Evolutionary conservation across 2,329 filamentous ascomycete species (phyloP).

Genomic region (Aspergillus nomiae): DNA sequence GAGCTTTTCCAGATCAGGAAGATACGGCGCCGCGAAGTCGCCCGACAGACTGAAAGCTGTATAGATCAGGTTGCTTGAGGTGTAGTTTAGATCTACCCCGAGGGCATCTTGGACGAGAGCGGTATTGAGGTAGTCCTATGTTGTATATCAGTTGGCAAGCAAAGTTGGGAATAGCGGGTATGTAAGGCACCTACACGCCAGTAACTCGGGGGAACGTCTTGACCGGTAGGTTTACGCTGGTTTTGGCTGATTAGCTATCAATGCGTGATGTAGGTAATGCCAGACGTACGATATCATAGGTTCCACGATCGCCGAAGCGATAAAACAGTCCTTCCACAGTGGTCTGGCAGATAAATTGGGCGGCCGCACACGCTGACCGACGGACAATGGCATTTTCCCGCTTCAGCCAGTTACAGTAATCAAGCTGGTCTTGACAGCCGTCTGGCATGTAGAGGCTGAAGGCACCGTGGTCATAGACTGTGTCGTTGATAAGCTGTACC

Average conservation of each 20-base stretch:
- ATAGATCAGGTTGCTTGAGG: constrained; percentile 46
- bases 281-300: constrained; percentile 56
- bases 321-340: constrained; percentile 62
- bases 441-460: constrained; percentile 62
- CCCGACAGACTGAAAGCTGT: constrained; percentile 55
- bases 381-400: constrained; percentile 37
- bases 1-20: constrained; percentile 61
- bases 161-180: constrained; percentile 55
- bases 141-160: constrained; percentile 58
- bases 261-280: background rate
- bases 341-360: constrained; percentile 52
- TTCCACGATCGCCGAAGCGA: constrained; percentile 55
- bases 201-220: constrained; percentile 1
- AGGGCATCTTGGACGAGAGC: constrained; percentile 57
- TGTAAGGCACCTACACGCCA: background rate
- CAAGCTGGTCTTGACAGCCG: constrained; percentile 64
- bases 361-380: background rate
- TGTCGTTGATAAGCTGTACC: constrained; percentile 56
- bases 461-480: constrained; percentile 61
- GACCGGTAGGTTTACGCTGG: background rate
- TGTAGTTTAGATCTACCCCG: constrained; percentile 65
- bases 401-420: constrained; percentile 63
- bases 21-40: constrained; percentile 66
- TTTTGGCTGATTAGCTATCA: background rate
- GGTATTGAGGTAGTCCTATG: background rate